Evolutionary conservation across 441 rosid species (phyloP).

Genomic region (Corymbia citriodora): DNA sequence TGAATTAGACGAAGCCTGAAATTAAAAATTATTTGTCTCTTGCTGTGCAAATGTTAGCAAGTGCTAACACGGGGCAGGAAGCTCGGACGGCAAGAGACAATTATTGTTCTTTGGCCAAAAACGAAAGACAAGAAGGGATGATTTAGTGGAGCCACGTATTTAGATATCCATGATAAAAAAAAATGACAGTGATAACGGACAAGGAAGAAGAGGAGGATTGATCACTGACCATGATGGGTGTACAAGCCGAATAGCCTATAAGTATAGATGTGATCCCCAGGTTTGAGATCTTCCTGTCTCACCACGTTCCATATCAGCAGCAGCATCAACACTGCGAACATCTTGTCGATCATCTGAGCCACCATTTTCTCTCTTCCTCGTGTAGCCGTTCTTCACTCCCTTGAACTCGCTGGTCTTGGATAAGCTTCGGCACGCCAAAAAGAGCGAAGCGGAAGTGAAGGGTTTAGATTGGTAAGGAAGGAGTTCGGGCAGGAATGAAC

Average conservation of each 20-base stretch:
- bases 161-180: not conserved
- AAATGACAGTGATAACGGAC: not conserved
- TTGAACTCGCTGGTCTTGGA: not conserved
- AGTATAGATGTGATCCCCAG: not conserved
- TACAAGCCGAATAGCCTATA: not conserved
- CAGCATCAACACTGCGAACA: not conserved
- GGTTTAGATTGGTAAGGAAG: not conserved
- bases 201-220: not conserved
- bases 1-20: no score
- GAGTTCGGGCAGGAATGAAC: no score
- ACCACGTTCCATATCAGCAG: not conserved
- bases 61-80: no score
- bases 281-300: not conserved
- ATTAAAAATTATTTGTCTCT: no score
- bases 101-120: not conserved
- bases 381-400: not conserved
- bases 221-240: not conserved
- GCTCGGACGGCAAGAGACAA: not conserved
- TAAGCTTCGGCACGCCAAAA: not conserved
- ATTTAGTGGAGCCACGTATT: not conserved
- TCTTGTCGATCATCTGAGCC: not conserved
- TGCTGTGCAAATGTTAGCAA: no score
- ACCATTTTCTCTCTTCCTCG: not conserved
- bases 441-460: not conserved
- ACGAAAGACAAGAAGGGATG: not conserved